Conservation (phyloP, 2,329 filamentous ascomycete species). For the Penicillium expansum region DNA sequence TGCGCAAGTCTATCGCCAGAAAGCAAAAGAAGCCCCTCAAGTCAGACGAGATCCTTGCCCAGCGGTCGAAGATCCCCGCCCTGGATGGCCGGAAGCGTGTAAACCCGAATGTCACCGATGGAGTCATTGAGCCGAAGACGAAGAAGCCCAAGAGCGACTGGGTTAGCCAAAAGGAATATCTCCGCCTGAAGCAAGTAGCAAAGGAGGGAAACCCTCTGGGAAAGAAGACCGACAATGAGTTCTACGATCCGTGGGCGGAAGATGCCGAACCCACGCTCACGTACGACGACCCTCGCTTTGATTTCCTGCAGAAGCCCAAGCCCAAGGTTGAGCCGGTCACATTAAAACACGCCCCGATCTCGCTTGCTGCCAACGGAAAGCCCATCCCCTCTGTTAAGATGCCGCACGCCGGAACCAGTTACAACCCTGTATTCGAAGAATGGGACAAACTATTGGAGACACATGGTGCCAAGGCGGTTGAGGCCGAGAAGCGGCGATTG, state of each 20-base stretch:
- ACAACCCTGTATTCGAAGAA: conserved; percentile 85
- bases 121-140: conserved; percentile 61
- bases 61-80: conserved; percentile 76
- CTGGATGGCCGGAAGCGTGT: conserved; percentile 75
- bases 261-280: conserved; percentile 42
- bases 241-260: conserved; percentile 75
- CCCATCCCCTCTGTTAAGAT: conserved; percentile 72
- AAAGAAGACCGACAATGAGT: conserved; percentile 56
- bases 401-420: conserved; percentile 80
- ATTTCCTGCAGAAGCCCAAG: conserved; percentile 66
- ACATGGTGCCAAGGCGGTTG: conserved; percentile 76
- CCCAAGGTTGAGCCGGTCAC: conserved; percentile 71
- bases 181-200: conserved; percentile 73
- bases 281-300: conserved; percentile 54
- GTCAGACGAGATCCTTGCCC: conserved; percentile 85
- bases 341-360: conserved; percentile 72
- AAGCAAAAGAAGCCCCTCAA: conserved; percentile 81
- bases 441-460: conserved; percentile 73
- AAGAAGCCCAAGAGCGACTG: conserved; percentile 78
- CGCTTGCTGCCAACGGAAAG: conserved; percentile 79
- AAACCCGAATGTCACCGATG: conserved; percentile 67
- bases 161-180: conserved; percentile 80
- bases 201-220: conserved; percentile 57
- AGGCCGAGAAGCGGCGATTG: conserved; percentile 72
- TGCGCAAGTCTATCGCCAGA: conserved; percentile 64